Conservation (phyloP, 1,284 basidiomycete species). For the Cryptococcus jaspeensis region DNA sequence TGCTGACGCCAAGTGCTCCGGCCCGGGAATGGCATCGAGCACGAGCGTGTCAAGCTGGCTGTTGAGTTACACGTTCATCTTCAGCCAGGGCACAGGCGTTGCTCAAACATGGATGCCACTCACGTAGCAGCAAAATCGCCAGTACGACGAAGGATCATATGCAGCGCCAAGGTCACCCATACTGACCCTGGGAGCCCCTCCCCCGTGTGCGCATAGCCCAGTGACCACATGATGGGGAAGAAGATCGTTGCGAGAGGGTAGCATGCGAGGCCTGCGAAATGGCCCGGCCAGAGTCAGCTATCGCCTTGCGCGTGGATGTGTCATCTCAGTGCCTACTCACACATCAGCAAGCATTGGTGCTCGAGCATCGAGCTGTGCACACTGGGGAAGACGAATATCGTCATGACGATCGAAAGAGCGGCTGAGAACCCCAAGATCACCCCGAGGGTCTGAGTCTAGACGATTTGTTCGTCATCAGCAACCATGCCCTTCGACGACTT, state of each 20-base stretch:
- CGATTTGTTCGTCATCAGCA: not conserved
- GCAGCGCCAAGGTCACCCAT: constrained; percentile 24
- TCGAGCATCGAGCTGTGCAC: constrained; percentile 30
- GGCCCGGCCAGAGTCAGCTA: no score
- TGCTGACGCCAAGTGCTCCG: constrained; percentile 37
- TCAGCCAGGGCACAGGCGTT: not conserved
- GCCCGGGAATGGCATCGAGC: constrained; percentile 36
- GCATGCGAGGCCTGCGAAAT: constrained; percentile 30
- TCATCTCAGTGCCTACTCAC: constrained; percentile 17
- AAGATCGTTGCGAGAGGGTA: constrained; percentile 33
- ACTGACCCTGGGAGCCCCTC: constrained; percentile 5
- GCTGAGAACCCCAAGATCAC: constrained; percentile 35
- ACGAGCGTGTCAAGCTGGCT: constrained; percentile 40
- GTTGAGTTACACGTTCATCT: no score
- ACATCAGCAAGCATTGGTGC: constrained; percentile 16
- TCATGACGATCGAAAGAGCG: constrained; percentile 39
- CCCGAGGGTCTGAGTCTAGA: constrained; percentile 37
- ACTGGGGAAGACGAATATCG: constrained; percentile 36
- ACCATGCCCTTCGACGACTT: no score
- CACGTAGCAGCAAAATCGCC: constrained; percentile 41
- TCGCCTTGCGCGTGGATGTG: no score
- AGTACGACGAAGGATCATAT: constrained; percentile 35
- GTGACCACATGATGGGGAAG: constrained; percentile 36
- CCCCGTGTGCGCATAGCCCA: constrained; percentile 12
- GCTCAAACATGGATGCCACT: constrained; percentile 8